phyloP scores from a whole-genome alignment of 1,284 basidiomycete genomes.

The Irpex lacteus region DNA sequence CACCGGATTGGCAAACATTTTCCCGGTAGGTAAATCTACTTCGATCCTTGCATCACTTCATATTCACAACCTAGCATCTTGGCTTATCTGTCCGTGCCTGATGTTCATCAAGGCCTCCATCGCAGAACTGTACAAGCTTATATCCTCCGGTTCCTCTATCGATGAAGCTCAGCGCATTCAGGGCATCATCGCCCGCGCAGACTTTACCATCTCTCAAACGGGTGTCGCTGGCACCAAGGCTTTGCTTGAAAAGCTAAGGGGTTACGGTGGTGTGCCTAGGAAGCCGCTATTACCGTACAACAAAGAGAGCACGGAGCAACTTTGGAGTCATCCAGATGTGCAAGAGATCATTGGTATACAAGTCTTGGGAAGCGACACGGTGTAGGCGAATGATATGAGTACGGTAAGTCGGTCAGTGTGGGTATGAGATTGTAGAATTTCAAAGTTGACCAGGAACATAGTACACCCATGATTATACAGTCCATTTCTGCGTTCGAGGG shows the following conservation, averaged over 20 bases:
- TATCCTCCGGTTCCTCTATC: not conserved
- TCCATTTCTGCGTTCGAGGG: no score
- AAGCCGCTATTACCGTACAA: slow-evolving; percentile 72
- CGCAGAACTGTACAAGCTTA: not conserved
- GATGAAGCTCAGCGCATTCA: slow-evolving; percentile 75
- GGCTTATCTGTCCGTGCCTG: slow-evolving; percentile 61
- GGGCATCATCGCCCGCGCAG: slow-evolving; percentile 76
- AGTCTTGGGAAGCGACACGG: not conserved
- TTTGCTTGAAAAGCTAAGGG: slow-evolving; percentile 69
- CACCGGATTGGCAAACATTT: slow-evolving; percentile 54
- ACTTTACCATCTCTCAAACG: slow-evolving; percentile 76
- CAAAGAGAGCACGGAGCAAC: slow-evolving; percentile 46
- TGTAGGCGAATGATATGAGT: no score
- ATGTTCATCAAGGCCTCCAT: slow-evolving; percentile 44
- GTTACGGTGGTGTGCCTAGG: slow-evolving; percentile 76
- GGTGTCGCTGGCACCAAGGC: slow-evolving; percentile 84
- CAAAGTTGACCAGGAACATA: no score
- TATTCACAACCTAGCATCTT: slow-evolving; percentile 41
- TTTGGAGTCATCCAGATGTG: slow-evolving; percentile 74
- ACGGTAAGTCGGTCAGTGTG: no score
- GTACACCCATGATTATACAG: no score
- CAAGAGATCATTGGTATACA: not conserved
- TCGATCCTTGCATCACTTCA: not conserved
- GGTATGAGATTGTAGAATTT: no score
- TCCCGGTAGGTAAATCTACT: slow-evolving; percentile 33